Percentiles rank a stretch among this genome's conserved stretches.
Evolutionary conservation across 208 protist species (phyloP).

Genomic region (Phytomonas serpens): DNA sequence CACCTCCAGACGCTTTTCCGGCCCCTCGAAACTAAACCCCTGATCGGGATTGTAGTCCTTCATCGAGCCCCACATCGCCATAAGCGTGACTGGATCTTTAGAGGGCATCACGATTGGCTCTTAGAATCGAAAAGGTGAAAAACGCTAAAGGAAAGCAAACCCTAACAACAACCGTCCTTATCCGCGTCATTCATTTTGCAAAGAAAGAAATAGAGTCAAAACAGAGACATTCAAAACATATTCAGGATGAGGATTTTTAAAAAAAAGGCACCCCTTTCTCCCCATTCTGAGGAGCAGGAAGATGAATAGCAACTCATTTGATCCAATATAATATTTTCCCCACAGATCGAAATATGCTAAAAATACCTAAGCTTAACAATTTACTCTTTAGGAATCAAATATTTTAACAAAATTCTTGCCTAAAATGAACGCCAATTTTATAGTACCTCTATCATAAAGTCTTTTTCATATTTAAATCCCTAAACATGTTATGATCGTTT

Average conservation of each 20-base stretch:
- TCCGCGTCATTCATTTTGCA: background rate
- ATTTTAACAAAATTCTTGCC: background rate
- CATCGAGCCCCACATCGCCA: conserved; percentile 87
- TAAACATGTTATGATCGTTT: background rate
- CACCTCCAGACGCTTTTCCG: conserved; percentile 89
- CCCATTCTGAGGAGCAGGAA: conserved; percentile 16
- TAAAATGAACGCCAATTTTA: conserved; percentile 4
- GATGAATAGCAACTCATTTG: background rate
- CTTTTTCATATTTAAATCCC: conserved; percentile 14
- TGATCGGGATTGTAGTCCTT: conserved; percentile 60
- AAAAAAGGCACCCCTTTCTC: conserved; percentile 14
- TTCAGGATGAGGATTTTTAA: background rate
- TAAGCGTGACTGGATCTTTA: conserved; percentile 78
- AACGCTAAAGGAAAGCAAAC: conserved; percentile 11
- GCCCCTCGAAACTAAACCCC: conserved; percentile 86
- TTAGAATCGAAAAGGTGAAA: conserved; percentile 9
- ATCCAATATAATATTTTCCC: conserved; percentile 11
- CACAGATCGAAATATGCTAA: conserved; percentile 2
- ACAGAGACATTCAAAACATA: background rate
- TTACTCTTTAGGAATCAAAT: background rate
- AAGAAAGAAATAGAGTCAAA: conserved; percentile 19
- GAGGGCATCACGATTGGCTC: background rate
- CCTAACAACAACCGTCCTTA: conserved; percentile 7
- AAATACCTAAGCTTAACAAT: background rate
- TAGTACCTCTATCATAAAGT: conserved; percentile 6